A percentile compares a stretch with the other conserved stretches of the same genome.
Evolutionary conservation across 345 rosid species (phyloP).

Genomic region (Rubroshorea leprosula): DNA sequence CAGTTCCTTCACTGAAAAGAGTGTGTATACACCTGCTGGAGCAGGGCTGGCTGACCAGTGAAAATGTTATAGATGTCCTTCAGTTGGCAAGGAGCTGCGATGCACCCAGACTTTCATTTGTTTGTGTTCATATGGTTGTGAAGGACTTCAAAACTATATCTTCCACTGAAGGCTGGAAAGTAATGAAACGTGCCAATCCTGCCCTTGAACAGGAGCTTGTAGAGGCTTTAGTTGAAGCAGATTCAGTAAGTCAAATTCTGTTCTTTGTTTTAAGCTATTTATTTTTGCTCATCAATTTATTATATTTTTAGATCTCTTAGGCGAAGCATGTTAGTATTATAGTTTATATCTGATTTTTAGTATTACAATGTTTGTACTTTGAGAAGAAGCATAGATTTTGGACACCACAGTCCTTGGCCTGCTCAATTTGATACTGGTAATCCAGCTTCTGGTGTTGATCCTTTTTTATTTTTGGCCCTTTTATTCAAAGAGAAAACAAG

Average conservation of each 20-base stretch:
- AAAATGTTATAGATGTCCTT: constrained; percentile 79
- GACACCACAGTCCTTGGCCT: too few relatives aligned
- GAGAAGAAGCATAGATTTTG: too few relatives aligned
- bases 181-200: constrained; percentile 60
- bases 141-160: constrained; percentile 72
- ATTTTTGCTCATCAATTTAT: neutral
- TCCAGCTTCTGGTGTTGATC: neutral
- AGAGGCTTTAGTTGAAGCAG: constrained; percentile 61
- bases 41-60: constrained; percentile 51
- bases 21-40: constrained; percentile 47
- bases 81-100: constrained; percentile 71
- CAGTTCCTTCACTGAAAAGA: constrained; percentile 64
- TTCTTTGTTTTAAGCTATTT: neutral
- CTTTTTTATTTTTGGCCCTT: constrained; percentile 2
- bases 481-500: constrained; percentile 43
- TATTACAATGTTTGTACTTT: too few relatives aligned
- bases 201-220: constrained; percentile 76
- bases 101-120: constrained; percentile 50
- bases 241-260: constrained; percentile 43
- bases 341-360: too few relatives aligned
- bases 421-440: too few relatives aligned
- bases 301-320: too few relatives aligned
- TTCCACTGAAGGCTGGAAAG: constrained; percentile 79
- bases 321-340: too few relatives aligned
- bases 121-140: constrained; percentile 56